phyloP scores from a whole-genome alignment of 169 alveolate species.

The Eimeria sp. region DNA sequence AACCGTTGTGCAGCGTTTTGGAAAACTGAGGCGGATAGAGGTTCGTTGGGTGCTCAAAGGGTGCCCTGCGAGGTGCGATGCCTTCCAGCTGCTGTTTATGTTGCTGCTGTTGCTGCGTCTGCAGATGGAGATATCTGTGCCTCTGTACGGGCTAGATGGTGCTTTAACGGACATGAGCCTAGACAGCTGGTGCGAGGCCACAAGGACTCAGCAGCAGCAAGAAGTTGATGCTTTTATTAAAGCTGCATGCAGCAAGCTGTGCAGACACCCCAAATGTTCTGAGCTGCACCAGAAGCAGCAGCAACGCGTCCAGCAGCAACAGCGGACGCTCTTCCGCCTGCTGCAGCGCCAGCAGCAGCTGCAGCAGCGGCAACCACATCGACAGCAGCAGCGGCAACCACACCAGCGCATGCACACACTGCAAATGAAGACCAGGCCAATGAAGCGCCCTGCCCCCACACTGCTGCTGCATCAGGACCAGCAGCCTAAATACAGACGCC shows the following conservation, averaged over 20 bases:
- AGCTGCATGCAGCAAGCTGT: slow-evolving; percentile 21
- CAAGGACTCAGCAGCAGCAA: slow-evolving; percentile 40
- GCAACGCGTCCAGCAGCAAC: slow-evolving; percentile 3
- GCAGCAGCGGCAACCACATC: no score
- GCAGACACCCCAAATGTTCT: not conserved
- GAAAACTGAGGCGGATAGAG: not conserved
- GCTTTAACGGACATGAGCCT: not conserved
- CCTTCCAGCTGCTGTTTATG: not conserved
- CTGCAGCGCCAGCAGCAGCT: no score
- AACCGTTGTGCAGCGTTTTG: not conserved
- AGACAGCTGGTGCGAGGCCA: slow-evolving; percentile 37
- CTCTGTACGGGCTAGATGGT: slow-evolving; percentile 8
- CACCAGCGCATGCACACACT: not conserved
- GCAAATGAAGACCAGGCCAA: not conserved
- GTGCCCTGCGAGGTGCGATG: not conserved
- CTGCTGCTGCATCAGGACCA: slow-evolving; percentile 1
- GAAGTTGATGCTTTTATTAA: slow-evolving; percentile 1
- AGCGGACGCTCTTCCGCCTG: not conserved
- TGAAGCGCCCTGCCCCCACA: slow-evolving; percentile 2
- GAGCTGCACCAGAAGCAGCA: slow-evolving; percentile 26
- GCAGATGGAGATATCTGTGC: not conserved
- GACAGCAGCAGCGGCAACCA: no score
- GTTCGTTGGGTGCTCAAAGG: no score
- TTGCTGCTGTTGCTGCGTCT: slow-evolving; percentile 21
- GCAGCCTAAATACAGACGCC: not conserved